A percentile compares a stretch with the other conserved stretches of the same genome.
These are phyloP conservation scores for Aspergillus homomorphus DNA, from an alignment of 495 filamentous ascomycete genomes.

Conservation along the genomic window DNA sequence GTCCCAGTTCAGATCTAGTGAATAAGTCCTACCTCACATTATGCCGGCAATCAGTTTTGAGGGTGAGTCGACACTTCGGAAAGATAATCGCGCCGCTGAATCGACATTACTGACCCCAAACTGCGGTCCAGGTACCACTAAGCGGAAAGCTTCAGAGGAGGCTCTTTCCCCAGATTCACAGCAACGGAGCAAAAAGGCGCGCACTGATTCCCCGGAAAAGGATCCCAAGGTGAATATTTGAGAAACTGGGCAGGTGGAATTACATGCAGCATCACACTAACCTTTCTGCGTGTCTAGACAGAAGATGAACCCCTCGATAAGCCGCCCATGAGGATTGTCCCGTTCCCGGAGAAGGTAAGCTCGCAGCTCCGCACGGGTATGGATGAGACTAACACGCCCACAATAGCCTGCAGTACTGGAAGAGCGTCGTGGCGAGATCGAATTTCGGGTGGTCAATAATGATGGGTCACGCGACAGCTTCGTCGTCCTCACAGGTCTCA, in stretches of 20 bases:
- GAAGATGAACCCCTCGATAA: slow-evolving; percentile 36
- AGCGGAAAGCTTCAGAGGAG: slow-evolving; percentile 78
- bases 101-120: slow-evolving; percentile 8
- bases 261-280: background rate
- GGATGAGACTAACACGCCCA: slow-evolving; percentile 3
- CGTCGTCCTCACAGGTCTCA: slow-evolving; percentile 91
- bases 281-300: slow-evolving; percentile 13
- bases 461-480: slow-evolving; percentile 83
- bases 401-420: slow-evolving; percentile 81
- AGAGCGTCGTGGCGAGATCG: slow-evolving; percentile 92
- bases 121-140: slow-evolving; percentile 49
- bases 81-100: background rate
- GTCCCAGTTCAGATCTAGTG: background rate
- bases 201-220: slow-evolving; percentile 53
- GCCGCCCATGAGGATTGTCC: slow-evolving; percentile 54
- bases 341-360: slow-evolving; percentile 79
- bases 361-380: slow-evolving; percentile 3
- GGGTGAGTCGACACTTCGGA: slow-evolving; percentile 14
- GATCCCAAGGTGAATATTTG: slow-evolving; percentile 41
- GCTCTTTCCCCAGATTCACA: slow-evolving; percentile 55
- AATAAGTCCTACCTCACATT: background rate
- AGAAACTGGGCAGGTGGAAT: background rate
- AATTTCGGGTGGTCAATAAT: slow-evolving; percentile 98
- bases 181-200: slow-evolving; percentile 57
- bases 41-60: slow-evolving; percentile 18